A percentile compares a stretch with the other conserved stretches of the same genome.
Evolutionary conservation across 1,139 yeast species (phyloP).

Genomic region (Yamadazyma aaseri): DNA sequence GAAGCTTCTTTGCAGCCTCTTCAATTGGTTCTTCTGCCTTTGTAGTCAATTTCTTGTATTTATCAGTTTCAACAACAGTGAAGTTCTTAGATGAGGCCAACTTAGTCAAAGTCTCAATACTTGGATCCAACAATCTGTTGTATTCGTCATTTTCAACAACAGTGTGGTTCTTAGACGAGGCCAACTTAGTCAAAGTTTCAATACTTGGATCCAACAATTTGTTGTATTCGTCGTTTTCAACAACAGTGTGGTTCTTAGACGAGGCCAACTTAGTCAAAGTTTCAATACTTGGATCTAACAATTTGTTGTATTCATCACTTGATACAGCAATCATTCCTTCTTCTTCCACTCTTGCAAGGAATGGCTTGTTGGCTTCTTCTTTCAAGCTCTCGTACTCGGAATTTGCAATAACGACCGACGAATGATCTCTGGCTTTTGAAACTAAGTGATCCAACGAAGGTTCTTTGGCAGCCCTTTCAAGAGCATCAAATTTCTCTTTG

Average conservation of each 20-base stretch:
- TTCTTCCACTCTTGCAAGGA: slow-evolving; percentile 12
- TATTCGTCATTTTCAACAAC: slow-evolving; percentile 10
- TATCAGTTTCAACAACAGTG: slow-evolving; percentile 6
- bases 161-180: slow-evolving; percentile 11
- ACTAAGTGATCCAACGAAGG: slow-evolving; percentile 19
- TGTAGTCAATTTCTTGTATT: slow-evolving; percentile 11
- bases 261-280: slow-evolving; percentile 15
- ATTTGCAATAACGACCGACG: slow-evolving; percentile 19
- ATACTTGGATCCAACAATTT: slow-evolving; percentile 16
- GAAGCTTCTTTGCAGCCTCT: slow-evolving; percentile 15
- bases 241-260: slow-evolving; percentile 4
- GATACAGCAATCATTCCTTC: slow-evolving; percentile 7
- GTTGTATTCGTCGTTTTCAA: slow-evolving; percentile 3
- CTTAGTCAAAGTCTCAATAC: slow-evolving; percentile 13
- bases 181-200: slow-evolving; percentile 15
- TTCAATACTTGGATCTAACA: slow-evolving; percentile 18
- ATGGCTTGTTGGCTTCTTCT: slow-evolving; percentile 8
- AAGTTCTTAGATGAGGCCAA: slow-evolving; percentile 14
- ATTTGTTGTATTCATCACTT: slow-evolving; percentile 2
- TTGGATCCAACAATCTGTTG: slow-evolving; percentile 17
- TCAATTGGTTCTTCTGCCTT: slow-evolving; percentile 17
- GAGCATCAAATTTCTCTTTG: slow-evolving; percentile 11
- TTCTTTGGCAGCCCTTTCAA: slow-evolving; percentile 10
- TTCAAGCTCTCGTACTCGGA: slow-evolving; percentile 12
- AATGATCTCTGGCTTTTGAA: slow-evolving; percentile 19